Evolutionary conservation across 257 asterid species (phyloP).

Genomic region (Solanum corneliomulleri): DNA sequence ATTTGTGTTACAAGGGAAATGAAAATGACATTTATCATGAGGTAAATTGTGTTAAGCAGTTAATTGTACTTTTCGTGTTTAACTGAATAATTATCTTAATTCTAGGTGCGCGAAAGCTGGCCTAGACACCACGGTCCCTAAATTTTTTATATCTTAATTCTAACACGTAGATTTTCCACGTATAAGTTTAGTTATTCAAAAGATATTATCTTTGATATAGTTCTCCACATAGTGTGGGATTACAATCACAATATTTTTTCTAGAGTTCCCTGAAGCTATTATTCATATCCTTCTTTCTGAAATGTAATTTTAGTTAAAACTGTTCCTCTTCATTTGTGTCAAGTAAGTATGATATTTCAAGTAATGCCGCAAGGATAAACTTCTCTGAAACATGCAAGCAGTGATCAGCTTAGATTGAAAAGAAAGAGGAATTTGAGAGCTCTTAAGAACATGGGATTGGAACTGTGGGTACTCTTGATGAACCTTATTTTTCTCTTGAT

Average conservation of each 20-base stretch:
- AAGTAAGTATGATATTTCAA: not conserved
- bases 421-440: not conserved
- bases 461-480: not conserved
- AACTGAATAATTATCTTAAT: not conserved
- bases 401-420: not conserved
- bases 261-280: not conserved
- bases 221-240: not conserved
- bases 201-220: not conserved
- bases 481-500: not conserved
- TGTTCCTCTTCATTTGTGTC: not conserved
- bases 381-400: not conserved
- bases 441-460: not conserved
- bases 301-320: not conserved
- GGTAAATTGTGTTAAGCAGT: not conserved
- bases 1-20: not conserved
- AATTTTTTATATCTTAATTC: too few relatives aligned
- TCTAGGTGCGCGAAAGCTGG: not conserved
- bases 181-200: not conserved
- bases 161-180: not conserved
- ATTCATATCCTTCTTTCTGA: not conserved
- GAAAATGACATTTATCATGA: not conserved
- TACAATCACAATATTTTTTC: not conserved
- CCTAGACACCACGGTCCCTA: not conserved
- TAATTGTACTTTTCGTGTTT: not conserved
- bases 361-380: not conserved